Base-by-base conservation (phyloP, 164 flowering plant genomes). In the Brasenia schreberi region DNA sequence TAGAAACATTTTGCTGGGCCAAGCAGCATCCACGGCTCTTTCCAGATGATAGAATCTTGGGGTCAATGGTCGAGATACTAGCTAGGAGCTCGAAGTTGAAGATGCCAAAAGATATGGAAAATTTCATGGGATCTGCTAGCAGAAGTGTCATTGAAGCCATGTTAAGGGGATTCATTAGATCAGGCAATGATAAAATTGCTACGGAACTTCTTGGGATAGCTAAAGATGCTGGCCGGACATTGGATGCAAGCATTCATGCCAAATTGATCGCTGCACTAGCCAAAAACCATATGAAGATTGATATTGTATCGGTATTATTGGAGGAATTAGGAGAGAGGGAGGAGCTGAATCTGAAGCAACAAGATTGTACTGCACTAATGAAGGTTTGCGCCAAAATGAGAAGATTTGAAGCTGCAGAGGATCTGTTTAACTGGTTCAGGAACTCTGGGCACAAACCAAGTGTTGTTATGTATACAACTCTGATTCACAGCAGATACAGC, bases 381-480 rank as follows among this genome's bases (percentile, higher is more conserved):
- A 91, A 89, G 79, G 82, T 85, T 4, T 82, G 95, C 70, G 71
- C 71, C 42, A 83, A 77, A 77, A 79, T 91, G 10, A 72, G 81
- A 9, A 89, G 75, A 72, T 94, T 83, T 71, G 89, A 88, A 42
- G 62, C 79, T 62, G 99, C 80, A 33, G 97, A 90, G 77, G 78
- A 75, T 60, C 78, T 91, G 5, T 90, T 73, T 71, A 77, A 74
- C 64, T 94, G 99, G 96, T 89, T 72, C 66, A 81, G 59, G 69
- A 75, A 82, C 14, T 83, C 88, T 2, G 93, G 87, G 19, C 72
- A 67, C 16, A 65, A 74, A 1, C 84, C 83, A 7, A 83, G 81
- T 75, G 78, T 91, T 18, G 95, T 89, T n/a, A 86, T 91, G 97
- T 89, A 89, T 81, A 91, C 96, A 4, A 84, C 93, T 63, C 12